Base-by-base conservation (phyloP, 768 basidiomycete species). In the Lactifluus echinatus region DNA sequence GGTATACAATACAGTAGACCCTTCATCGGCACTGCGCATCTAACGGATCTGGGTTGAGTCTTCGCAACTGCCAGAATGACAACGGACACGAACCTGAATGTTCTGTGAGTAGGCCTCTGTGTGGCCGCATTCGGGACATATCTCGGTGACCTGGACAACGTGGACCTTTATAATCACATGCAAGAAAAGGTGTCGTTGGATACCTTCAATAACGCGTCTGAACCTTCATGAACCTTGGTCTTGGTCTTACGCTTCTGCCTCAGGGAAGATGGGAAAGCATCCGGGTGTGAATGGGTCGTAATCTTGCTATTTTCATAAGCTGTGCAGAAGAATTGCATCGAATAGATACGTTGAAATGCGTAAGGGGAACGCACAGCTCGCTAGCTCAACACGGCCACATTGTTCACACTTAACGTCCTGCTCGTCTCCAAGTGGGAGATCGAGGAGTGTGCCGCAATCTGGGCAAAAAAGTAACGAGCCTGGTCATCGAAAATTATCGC, bases 381-480 rank as follows among this genome's bases (percentile, higher is more conserved):
- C 89, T 15, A 91, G 89, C 67, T 98, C 95, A 53, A 83, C 75
- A 64, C 89, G 83, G 2, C 79, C 81, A 69, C 95, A 99, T 67
- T 93, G 91, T 68, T 91, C 89, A 72, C 96, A 99, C 4, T 70
- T 73, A 29, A 97, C 86, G n/a, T 73, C 73, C 46, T 77, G 75
- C 64, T 91, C 84, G 43, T 85, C 83, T 44, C 85, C 86, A 64
- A 74, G 74, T 0, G 96, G 96, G 21, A 93, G 72, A 61, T 85
- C 81, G 14, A 98, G 83, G 36, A 99, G 75, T 1, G 91, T 95
- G 14, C 93, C 93, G 63, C 96, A 99, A 57, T 83, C 77, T 1
- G 92, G 91, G 72, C 96, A 99, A 73, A 99, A 98, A 39, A 98
- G 75, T 24, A 98, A 76, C 1, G 93, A 94, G 51, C 95, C 96